Evolutionary conservation across 805 yeast species (phyloP).

Genomic region (Suhomyces pyralidae): DNA sequence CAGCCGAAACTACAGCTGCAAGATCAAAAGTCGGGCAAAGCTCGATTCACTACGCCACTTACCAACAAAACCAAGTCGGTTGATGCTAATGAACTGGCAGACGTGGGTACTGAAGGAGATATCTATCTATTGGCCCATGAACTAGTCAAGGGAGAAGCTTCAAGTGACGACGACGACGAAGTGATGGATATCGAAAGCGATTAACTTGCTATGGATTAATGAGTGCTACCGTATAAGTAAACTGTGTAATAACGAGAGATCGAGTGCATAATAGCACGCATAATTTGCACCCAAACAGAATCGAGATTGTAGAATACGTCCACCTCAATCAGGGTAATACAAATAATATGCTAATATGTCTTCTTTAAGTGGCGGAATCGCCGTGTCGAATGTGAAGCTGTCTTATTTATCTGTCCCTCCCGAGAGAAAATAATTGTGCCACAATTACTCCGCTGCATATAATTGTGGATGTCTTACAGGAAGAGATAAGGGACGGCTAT

Average conservation of each 20-base stretch:
- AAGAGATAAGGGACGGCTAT: neutral
- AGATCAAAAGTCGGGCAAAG: conserved; percentile 4
- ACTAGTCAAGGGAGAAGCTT: conserved; percentile 44
- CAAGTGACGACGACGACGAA: conserved; percentile 53
- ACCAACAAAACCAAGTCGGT: conserved; percentile 13
- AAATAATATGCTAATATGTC: neutral
- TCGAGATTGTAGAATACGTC: too few species aligned
- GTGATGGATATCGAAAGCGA: conserved; percentile 61
- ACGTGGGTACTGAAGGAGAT: conserved; percentile 12
- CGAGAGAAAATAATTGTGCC: neutral
- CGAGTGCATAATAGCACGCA: neutral
- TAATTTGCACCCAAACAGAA: neutral
- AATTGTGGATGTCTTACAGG: neutral
- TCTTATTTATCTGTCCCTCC: neutral
- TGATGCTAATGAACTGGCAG: neutral
- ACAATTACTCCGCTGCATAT: neutral
- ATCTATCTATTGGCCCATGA: conserved; percentile 37
- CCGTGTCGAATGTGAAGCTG: neutral
- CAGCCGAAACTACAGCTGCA: neutral
- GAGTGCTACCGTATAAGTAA: neutral
- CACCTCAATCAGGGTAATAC: neutral
- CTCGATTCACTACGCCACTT: conserved; percentile 21
- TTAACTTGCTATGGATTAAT: conserved; percentile 13
- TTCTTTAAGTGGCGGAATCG: neutral
- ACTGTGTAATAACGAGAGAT: neutral